Base-by-base conservation (phyloP, 2,329 filamentous ascomycete species). In the Botryosphaeria agaves region DNA sequence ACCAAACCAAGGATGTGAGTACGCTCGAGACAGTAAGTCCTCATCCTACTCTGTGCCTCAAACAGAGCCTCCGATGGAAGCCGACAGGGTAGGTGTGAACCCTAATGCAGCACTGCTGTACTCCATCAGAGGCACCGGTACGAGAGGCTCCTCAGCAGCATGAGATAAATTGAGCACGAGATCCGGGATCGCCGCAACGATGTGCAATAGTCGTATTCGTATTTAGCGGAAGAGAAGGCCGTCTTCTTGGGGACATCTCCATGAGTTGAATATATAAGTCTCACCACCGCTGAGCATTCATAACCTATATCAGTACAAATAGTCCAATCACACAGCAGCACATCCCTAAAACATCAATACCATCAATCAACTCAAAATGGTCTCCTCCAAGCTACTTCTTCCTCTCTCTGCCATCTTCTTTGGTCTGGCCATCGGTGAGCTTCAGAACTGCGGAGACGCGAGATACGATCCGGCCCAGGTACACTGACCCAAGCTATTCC, bases 381-480 rank as follows among this genome's bases (percentile, higher is more conserved):
- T 14, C 4, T 14, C 11, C n/a, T 14, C 16, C 26, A 14, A 9
- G n/a, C n/a, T n/a, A n/a, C 15, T 27, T 14, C 26, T 14, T 27
- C n/a, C 12, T 29, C 28, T 29, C n/a, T 18, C 28, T 5, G 28
- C 28, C 16, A 15, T 29, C 9, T 29, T 18, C 8, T 14, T 29
- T n/a, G 28, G 28, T 14, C 17, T 29, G 11, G 16, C 28, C n/a
- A 18, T 18, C 16, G 28, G 20, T n/a, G 26, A 28, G 11, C 28
- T 37, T 16, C 20, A 33, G 24, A 16, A 32, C 20, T 38, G 36
- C 21, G 26, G 23, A 5, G 25, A 14, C 12, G 27, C 35, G 16
- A 34, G 25, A 26, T 38, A 38, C 16, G 27, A 32, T 23, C 26
- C 34, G 19, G 14, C 25, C 27, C 35, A 33, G 23, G 28, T 29